These are phyloP conservation scores for Arthroderma uncinatum DNA, from an alignment of 2,329 filamentous ascomycete genomes.

Conservation along the genomic window DNA sequence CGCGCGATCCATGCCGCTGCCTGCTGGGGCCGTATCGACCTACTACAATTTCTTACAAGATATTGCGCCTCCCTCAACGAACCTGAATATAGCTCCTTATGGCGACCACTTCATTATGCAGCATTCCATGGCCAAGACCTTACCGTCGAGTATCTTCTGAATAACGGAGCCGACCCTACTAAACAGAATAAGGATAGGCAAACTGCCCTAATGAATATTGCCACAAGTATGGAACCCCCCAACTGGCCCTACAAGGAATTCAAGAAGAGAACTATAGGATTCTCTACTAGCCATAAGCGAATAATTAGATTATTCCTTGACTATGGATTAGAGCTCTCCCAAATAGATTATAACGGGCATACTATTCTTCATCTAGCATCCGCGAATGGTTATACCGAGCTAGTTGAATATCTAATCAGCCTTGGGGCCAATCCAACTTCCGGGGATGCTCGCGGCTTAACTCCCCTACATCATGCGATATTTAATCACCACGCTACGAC, in stretches of 20 bases:
- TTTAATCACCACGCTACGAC: background rate
- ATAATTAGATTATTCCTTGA: background rate
- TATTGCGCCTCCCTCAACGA: background rate
- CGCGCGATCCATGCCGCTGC: conserved; percentile 1
- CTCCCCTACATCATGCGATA: background rate
- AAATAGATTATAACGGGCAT: background rate
- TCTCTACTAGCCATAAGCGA: background rate
- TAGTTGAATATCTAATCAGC: background rate
- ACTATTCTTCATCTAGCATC: background rate
- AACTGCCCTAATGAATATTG: background rate
- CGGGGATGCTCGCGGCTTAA: background rate
- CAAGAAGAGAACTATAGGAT: background rate
- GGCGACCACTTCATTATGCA: conserved; percentile 5
- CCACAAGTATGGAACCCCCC: background rate
- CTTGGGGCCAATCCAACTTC: background rate
- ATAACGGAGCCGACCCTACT: background rate
- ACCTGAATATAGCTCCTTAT: background rate
- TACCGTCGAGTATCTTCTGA: conserved; percentile 4
- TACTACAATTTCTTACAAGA: background rate
- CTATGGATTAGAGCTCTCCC: background rate
- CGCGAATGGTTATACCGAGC: background rate
- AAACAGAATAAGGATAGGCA: background rate
- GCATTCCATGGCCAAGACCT: conserved; percentile 6
- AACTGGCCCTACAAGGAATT: background rate
- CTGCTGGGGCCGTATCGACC: conserved; percentile 1